Evolutionary conservation across 1,284 basidiomycete genomes (phyloP), one percentile per base, ranked within the genome.

Genomic region (Rhodotorula sp.): DNA sequence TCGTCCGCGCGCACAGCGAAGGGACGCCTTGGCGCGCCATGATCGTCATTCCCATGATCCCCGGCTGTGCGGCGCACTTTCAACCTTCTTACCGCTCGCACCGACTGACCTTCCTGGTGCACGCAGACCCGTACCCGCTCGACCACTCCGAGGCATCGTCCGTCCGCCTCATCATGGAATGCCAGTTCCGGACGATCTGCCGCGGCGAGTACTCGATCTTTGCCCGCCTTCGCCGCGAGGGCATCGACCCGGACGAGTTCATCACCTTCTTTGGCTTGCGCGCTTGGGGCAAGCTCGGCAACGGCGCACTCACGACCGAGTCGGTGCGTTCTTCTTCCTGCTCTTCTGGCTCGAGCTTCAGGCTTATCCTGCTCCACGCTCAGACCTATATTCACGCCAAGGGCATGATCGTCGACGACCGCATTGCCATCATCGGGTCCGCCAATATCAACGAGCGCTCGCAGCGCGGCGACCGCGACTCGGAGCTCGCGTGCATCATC

Each of bases 371-470:
- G 22, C n/a, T n/a, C 29, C 15, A n/a, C 36, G 29, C 6, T 27
- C 67, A 77, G 73, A 75, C 77, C 50, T 78, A 79, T 65, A 78
- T 78, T 29, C 77, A 77, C 66, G 77, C 74, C 50, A 78, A 88
- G 82, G 81, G 89, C 39, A 95, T 96, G 84, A 90, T 99, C 66
- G 94, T 98, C 19, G 97, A 99, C 81, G 96, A 99, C 80, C 89
- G 94, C 46, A 85, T 97, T 56, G 95, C 90, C n/a, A 93, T 99
- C 76, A 97, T 97, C 77, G 96, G 96, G n/a, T 97, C 94, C 69
- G 96, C 96, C 29, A 99, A 99, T 81, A 96, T 99, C 85, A 99
- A 99, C 80, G 96, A 99, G 82, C 88, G 96, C 46, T 96, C 92
- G 44, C 92, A 94, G 81, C 87, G 93, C 34, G 96, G 96, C 51